Percentiles rank a stretch among this genome's conserved stretches.
These are phyloP conservation scores for Epichloe amarillans DNA, from an alignment of 2,329 filamentous ascomycete species.

Conservation along the genomic window DNA sequence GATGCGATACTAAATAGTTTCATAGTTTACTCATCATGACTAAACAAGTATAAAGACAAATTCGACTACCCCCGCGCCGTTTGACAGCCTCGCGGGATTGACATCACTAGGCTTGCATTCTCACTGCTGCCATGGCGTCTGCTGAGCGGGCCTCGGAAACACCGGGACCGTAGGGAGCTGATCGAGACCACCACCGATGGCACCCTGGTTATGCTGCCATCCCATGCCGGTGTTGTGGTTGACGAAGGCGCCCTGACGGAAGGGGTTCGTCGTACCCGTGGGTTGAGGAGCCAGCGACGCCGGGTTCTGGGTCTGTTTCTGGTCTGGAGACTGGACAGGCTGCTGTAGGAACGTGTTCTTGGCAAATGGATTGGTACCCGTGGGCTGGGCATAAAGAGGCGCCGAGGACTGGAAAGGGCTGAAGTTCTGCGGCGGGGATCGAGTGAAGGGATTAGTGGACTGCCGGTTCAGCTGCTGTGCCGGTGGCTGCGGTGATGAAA, in stretches of 20 bases:
- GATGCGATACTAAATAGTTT: conserved; percentile 3
- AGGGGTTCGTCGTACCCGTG: conserved; percentile 87
- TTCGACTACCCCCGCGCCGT: background rate
- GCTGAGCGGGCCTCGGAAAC: conserved; percentile 66
- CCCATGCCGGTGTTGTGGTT: conserved; percentile 79
- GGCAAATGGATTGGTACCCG: conserved; percentile 48
- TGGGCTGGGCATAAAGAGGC: conserved; percentile 34
- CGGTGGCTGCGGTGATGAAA: conserved; percentile 30
- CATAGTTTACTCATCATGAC: conserved; percentile 5
- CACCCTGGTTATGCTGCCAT: conserved; percentile 70
- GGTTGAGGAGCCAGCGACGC: conserved; percentile 54
- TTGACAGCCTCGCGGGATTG: background rate
- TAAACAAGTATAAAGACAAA: background rate
- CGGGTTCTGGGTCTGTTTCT: conserved; percentile 24
- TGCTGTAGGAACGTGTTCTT: conserved; percentile 24
- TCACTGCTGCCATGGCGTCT: conserved; percentile 45
- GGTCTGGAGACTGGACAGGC: conserved; percentile 24
- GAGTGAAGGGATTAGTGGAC: conserved; percentile 80
- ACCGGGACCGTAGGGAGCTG: conserved; percentile 67
- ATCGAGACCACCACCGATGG: conserved; percentile 71
- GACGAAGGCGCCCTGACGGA: conserved; percentile 80
- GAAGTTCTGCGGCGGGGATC: conserved; percentile 35
- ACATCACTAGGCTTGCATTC: background rate
- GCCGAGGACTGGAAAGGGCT: conserved; percentile 17
- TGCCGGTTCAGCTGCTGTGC: conserved; percentile 38